Evolutionary conservation across 2,329 filamentous ascomycete genomes (phyloP), one percentile per base, ranked within the genome.

Genomic region (Ophioceras dolichostomum): DNA sequence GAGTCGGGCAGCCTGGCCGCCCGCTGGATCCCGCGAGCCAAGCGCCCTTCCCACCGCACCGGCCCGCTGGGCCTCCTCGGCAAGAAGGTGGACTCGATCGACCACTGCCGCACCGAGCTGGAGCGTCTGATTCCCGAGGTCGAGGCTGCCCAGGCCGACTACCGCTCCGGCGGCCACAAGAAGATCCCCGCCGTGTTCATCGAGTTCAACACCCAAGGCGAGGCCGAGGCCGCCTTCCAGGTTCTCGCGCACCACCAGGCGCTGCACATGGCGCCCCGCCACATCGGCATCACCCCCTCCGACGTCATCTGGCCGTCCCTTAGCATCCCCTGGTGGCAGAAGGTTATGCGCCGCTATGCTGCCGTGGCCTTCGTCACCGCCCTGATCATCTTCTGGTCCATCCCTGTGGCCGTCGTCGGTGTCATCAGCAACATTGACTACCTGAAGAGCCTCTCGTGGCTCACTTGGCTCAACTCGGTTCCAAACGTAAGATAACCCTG

Each of bases 1-100:
- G 78, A 88, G 58, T 75, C 81, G 39, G 81, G 81, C 45, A 70
- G 70, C 40, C 63, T 85, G 27, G 83, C 84, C 10, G 75, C 78
- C 12, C 79, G 78, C 45, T 94, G 83, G 78, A 64, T 94, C 28
- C 68, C 76, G 13, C 62, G 67, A 9, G 80, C 84, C 57, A 70
- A 86, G 48, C 74, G 87, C 31, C 87, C 87, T 2, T 78, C 80
- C 2, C 87, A 94, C 53, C 71, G 72, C 37, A 62, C 79, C 39
- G 83, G 81, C 54, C 67, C 70, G 5, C 57, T 91, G 17, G 73
- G 72, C 13, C 67, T 83, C 33, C 72, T 88, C 46, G 83, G 87
- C 47, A 79, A 86, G 53, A 91, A 94, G 57, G 88, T 95, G 13
- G 91, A 98, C 60, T 91, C 87, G 0, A 95, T 98, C 56, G 77